phyloP scores from a whole-genome alignment of 2,329 filamentous ascomycete genomes.

The Aspergillus aculeatinus region DNA sequence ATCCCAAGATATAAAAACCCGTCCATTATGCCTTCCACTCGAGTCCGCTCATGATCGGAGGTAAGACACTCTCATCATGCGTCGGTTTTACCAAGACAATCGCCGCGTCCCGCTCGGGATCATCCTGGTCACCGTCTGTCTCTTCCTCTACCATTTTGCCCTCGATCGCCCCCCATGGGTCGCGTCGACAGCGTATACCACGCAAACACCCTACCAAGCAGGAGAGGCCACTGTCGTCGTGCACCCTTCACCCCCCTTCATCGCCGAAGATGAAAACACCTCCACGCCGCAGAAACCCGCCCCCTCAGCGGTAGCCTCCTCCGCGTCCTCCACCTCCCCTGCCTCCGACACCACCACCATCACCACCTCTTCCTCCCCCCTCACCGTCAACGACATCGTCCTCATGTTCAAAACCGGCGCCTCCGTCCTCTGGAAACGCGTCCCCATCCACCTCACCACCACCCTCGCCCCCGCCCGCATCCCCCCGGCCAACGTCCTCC shows the following conservation, averaged over 20 bases:
- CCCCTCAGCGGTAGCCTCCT: background rate
- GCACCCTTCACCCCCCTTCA: background rate
- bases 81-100: conserved; percentile 26
- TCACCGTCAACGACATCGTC: background rate
- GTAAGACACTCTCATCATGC: conserved; percentile 16
- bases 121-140: conserved; percentile 22
- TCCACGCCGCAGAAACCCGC: background rate
- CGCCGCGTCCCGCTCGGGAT: conserved; percentile 25
- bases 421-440: conserved; percentile 26
- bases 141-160: conserved; percentile 26
- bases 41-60: background rate
- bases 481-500: conserved; percentile 20
- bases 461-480: conserved; percentile 25
- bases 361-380: background rate
- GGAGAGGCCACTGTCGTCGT: background rate
- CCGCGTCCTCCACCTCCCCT: background rate
- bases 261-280: background rate
- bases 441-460: conserved; percentile 29
- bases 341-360: background rate
- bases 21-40: background rate
- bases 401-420: conserved; percentile 28
- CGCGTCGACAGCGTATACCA: background rate
- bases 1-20: no score
- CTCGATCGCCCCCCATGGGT: conserved; percentile 18
- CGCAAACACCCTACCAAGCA: background rate